Evolutionary conservation across 2,329 filamentous ascomycete genomes (phyloP).

Genomic region (Incumbomyces delicatus): DNA sequence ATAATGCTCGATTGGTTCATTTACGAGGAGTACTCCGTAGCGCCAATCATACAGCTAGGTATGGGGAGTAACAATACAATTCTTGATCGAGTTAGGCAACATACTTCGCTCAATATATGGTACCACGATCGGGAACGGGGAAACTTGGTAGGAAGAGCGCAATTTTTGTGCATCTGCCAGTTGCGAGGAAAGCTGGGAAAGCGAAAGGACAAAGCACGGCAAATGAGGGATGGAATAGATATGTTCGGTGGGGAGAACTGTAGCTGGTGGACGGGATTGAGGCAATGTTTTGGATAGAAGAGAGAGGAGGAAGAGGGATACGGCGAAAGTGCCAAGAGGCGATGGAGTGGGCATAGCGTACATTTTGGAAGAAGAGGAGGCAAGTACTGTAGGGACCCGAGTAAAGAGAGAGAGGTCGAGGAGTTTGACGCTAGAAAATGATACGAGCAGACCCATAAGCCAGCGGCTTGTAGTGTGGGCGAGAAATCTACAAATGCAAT

Average conservation of each 20-base stretch:
- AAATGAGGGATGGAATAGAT: conserved; percentile 33
- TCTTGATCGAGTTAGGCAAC: conserved; percentile 63
- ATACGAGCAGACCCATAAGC: too few species aligned
- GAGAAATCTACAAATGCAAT: too few species aligned
- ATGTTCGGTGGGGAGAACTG: conserved; percentile 87
- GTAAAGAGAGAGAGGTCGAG: too few species aligned
- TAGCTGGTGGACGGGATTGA: conserved; percentile 73
- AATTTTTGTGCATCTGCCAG: conserved; percentile 88
- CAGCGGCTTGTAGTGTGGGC: too few species aligned
- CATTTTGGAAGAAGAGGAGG: conserved; percentile 63
- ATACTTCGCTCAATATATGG: conserved; percentile 57
- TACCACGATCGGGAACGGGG: conserved; percentile 72
- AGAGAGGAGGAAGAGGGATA: conserved; percentile 52
- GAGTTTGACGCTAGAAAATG: too few species aligned
- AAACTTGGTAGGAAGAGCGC: conserved; percentile 76
- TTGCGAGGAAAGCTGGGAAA: conserved; percentile 79
- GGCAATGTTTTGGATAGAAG: conserved; percentile 64
- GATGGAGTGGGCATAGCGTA: conserved; percentile 57
- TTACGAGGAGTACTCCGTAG: conserved; percentile 70
- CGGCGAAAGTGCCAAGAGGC: conserved; percentile 23
- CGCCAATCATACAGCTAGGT: conserved; percentile 74
- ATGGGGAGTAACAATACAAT: conserved; percentile 73
- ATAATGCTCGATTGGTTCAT: conserved; percentile 89
- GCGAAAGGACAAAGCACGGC: conserved; percentile 47
- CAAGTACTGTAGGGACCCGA: too few species aligned